Evolutionary conservation across 1,139 yeast genomes (phyloP).

Genomic region (Magnusiomyces starmeri): DNA sequence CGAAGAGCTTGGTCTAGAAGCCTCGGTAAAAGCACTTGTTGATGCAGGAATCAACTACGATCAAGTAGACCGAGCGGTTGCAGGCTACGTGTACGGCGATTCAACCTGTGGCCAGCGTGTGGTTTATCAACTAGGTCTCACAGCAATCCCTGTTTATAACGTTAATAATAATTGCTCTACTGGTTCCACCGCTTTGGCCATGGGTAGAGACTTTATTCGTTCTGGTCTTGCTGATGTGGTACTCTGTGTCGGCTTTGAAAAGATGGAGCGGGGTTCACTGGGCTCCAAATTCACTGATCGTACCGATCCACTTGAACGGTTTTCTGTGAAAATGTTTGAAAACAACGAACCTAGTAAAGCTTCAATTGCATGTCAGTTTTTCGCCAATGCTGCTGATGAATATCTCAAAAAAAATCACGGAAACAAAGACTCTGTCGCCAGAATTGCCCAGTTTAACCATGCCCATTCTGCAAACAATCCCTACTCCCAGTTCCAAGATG

Average conservation of each 20-base stretch:
- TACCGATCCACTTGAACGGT: conserved; percentile 25
- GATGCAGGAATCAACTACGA: conserved; percentile 30
- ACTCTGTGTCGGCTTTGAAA: conserved; percentile 30
- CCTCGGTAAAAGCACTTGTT: conserved; percentile 27
- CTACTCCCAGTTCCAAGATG: conserved; percentile 28
- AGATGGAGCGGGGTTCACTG: conserved; percentile 29
- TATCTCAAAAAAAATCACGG: conserved; percentile 23
- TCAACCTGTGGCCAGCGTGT: conserved; percentile 31
- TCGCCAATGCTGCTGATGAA: conserved; percentile 30
- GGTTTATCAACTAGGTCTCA: conserved; percentile 30
- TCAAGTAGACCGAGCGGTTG: conserved; percentile 26
- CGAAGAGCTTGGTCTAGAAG: conserved; percentile 30
- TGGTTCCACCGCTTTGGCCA: conserved; percentile 28
- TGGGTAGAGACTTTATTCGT: conserved; percentile 24
- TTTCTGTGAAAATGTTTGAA: conserved; percentile 20
- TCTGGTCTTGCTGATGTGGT: conserved; percentile 28
- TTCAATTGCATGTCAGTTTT: conserved; percentile 29
- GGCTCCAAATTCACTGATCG: conserved; percentile 25
- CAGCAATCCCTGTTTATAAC: conserved; percentile 29
- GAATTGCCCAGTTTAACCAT: conserved; percentile 29
- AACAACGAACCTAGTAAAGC: conserved; percentile 19
- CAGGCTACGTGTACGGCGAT: conserved; percentile 30
- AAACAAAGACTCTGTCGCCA: conserved; percentile 23
- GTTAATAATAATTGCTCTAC: conserved; percentile 32
- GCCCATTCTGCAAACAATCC: conserved; percentile 30